phyloP scores from a whole-genome alignment of 495 filamentous ascomycete species.

The Hyaloscypha variabilis region DNA sequence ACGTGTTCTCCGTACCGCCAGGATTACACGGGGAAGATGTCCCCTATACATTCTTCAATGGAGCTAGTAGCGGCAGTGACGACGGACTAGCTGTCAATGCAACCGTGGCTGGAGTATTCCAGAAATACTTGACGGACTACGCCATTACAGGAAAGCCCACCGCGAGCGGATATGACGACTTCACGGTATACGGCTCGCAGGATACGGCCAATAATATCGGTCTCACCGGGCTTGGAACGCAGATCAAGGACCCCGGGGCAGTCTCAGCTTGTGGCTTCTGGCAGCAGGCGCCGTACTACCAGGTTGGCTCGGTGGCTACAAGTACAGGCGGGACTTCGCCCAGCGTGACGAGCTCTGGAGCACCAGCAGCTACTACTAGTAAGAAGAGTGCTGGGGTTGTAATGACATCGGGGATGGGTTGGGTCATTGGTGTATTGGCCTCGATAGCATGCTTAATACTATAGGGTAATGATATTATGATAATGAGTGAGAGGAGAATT shows the following conservation, averaged over 20 bases:
- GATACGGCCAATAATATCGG: slow-evolving; percentile 21
- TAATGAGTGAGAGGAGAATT: no score
- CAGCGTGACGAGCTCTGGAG: no score
- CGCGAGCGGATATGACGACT: slow-evolving; percentile 1
- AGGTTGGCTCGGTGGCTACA: no score
- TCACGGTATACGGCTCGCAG: slow-evolving; percentile 19
- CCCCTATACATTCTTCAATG: slow-evolving; percentile 57
- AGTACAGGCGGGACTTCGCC: no score
- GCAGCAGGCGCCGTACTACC: background rate
- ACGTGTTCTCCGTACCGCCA: slow-evolving; percentile 62
- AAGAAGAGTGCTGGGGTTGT: no score
- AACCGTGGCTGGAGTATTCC: slow-evolving; percentile 53
- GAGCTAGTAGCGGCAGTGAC: slow-evolving; percentile 31
- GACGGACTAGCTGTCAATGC: slow-evolving; percentile 41
- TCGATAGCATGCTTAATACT: no score
- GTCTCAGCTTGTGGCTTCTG: background rate
- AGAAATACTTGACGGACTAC: slow-evolving; percentile 62
- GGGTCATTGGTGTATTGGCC: no score
- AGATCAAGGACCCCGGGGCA: background rate
- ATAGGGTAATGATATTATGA: no score
- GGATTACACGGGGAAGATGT: slow-evolving; percentile 55
- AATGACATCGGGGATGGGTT: no score
- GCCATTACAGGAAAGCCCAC: slow-evolving; percentile 38
- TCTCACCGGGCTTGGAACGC: background rate
- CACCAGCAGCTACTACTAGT: no score